A percentile compares a stretch with the other conserved stretches of the same genome.
phyloP scores from a whole-genome alignment of 225 moss, liverwort and hornwort species.

The Polytrichum formosum region DNA sequence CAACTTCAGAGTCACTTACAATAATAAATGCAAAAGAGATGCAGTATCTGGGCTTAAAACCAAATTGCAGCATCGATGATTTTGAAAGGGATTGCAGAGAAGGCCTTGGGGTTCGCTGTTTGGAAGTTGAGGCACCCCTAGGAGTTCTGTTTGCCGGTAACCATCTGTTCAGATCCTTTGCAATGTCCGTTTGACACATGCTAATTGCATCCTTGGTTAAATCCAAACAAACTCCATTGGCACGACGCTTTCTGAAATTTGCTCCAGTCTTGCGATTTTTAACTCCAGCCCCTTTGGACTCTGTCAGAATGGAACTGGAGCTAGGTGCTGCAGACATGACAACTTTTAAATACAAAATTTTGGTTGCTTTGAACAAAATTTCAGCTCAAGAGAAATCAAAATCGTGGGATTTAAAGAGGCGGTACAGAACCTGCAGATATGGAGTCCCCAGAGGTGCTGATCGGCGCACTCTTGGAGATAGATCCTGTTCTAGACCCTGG shows the following conservation, averaged over 20 bases:
- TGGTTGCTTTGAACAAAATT: background rate
- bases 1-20: slow-evolving; percentile 6
- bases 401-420: background rate
- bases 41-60: slow-evolving; percentile 3
- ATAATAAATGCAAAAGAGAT: background rate
- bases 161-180: slow-evolving; percentile 2
- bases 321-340: background rate
- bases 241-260: background rate
- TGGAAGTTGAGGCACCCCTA: background rate
- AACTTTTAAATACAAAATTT: background rate
- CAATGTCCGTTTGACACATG: background rate
- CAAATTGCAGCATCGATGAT: background rate
- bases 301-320: background rate
- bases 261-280: background rate
- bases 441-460: background rate
- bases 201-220: background rate
- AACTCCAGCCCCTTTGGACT: no score
- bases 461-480: background rate
- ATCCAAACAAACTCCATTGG: slow-evolving; percentile 5
- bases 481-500: background rate
- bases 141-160: background rate
- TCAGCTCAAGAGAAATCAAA: background rate
- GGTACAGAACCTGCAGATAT: background rate
- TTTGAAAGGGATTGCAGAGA: background rate
- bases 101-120: slow-evolving; percentile 3